phyloP scores from a whole-genome alignment of 2,329 filamentous ascomycete genomes.

The Coniochaeta hoffmannii region DNA sequence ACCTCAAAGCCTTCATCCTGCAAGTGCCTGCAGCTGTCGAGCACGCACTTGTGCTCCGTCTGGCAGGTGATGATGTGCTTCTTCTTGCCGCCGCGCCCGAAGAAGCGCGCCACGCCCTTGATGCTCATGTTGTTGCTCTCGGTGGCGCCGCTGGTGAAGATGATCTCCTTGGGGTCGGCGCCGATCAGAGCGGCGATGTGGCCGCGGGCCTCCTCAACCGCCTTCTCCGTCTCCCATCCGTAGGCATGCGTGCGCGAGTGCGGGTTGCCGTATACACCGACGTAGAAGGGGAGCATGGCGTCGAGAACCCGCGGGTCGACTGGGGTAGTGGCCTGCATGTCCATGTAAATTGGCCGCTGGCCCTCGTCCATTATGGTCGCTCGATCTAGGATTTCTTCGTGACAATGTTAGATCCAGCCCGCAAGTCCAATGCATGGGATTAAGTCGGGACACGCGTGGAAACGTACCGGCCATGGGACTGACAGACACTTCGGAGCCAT shows the following conservation, averaged over 20 bases:
- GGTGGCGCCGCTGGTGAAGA: constrained; percentile 95
- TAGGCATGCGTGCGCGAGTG: constrained; percentile 97
- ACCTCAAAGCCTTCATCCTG: constrained; percentile 95
- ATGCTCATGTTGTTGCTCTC: constrained; percentile 99
- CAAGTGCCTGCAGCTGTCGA: constrained; percentile 93
- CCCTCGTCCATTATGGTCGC: constrained; percentile 91
- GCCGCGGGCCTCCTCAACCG: constrained; percentile 76
- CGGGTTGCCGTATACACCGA: constrained; percentile 91
- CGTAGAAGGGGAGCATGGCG: constrained; percentile 92
- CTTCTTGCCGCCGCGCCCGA: constrained; percentile 89
- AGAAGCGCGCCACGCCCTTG: constrained; percentile 95
- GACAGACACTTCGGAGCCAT: constrained; percentile 60
- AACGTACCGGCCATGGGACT: constrained; percentile 85
- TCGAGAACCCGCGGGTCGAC: constrained; percentile 92
- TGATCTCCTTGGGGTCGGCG: constrained; percentile 94
- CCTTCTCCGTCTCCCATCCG: constrained; percentile 96
- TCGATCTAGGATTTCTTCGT: constrained; percentile 83
- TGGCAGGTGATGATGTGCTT: constrained; percentile 96
- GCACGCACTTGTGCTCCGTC: constrained; percentile 97
- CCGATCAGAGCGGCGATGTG: constrained; percentile 84
- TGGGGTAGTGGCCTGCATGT: constrained; percentile 96
- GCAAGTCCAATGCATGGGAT: constrained; percentile 7
- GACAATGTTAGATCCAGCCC: too few species aligned
- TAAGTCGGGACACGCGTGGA: constrained; percentile 30
- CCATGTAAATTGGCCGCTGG: constrained; percentile 88